phyloP scores from a whole-genome alignment of 805 yeast species.

The Candida qinlingensis region DNA sequence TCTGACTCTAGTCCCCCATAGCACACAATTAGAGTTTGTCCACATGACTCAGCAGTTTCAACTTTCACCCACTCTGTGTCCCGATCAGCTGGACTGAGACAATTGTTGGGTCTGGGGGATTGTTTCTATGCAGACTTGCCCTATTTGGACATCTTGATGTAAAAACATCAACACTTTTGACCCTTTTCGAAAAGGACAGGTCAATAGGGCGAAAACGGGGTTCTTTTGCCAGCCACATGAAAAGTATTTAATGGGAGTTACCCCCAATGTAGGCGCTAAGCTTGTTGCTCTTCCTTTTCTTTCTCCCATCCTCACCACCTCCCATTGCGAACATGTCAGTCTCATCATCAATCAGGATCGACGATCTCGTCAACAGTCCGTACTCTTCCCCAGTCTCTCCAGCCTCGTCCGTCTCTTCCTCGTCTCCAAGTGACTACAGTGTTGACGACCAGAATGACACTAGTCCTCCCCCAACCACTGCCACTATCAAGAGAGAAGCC shows the following conservation, averaged over 20 bases:
- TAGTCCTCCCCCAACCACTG: background rate
- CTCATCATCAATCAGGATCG: background rate
- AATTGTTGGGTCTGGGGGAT: background rate
- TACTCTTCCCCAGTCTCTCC: constrained; percentile 4
- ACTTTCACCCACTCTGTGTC: too few species aligned
- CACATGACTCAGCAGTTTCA: too few species aligned
- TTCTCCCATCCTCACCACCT: background rate
- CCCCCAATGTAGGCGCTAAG: background rate
- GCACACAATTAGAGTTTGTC: too few species aligned
- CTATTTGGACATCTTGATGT: constrained; percentile 4
- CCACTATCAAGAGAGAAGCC: background rate
- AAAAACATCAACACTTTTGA: constrained; percentile 2
- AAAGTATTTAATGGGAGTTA: background rate
- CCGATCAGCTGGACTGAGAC: too few species aligned
- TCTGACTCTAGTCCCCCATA: too few species aligned
- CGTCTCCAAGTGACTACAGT: constrained; percentile 2
- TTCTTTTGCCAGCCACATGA: background rate
- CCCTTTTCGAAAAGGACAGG: background rate
- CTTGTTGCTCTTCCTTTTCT: background rate
- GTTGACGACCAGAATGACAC: background rate
- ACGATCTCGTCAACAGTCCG: background rate
- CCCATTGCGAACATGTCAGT: background rate
- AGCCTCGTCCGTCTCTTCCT: constrained; percentile 5
- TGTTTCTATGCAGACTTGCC: background rate
- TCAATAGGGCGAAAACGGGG: background rate